phyloP scores from a whole-genome alignment of 2,329 filamentous ascomycete species.

The Scleromitrula shiraiana region DNA sequence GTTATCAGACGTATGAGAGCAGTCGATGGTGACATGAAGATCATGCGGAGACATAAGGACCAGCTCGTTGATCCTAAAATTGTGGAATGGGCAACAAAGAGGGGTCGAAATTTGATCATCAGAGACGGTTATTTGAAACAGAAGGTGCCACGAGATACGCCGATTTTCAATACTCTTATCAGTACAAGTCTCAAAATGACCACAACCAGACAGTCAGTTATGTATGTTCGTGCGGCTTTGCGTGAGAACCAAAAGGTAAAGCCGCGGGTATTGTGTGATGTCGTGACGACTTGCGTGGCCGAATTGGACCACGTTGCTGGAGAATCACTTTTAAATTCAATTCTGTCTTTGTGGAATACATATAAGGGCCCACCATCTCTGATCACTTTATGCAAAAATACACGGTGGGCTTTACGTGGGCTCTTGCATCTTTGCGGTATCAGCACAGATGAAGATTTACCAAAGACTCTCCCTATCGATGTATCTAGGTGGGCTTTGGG shows the following conservation, averaged over 20 bases:
- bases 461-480: conserved; percentile 7
- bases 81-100: conserved; percentile 20
- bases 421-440: conserved; percentile 24
- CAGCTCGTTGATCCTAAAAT: conserved; percentile 2
- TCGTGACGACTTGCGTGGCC: conserved; percentile 18
- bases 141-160: conserved; percentile 20
- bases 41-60: conserved; percentile 1
- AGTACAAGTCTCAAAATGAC: conserved; percentile 19
- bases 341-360: conserved; percentile 19
- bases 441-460: conserved; percentile 9
- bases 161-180: conserved; percentile 27
- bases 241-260: conserved; percentile 21
- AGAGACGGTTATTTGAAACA: conserved; percentile 14
- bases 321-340: conserved; percentile 17
- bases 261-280: conserved; percentile 15
- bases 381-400: conserved; percentile 11
- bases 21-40: conserved; percentile 12
- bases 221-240: conserved; percentile 21
- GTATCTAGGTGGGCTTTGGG: conserved; percentile 13
- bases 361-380: not conserved
- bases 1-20: conserved; percentile 26
- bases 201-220: conserved; percentile 16
- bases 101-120: conserved; percentile 15
- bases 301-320: conserved; percentile 19
- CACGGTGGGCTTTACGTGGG: conserved; percentile 17